Evolutionary conservation across 345 rosid genomes (phyloP).

Genomic region (Syzygium grande): DNA sequence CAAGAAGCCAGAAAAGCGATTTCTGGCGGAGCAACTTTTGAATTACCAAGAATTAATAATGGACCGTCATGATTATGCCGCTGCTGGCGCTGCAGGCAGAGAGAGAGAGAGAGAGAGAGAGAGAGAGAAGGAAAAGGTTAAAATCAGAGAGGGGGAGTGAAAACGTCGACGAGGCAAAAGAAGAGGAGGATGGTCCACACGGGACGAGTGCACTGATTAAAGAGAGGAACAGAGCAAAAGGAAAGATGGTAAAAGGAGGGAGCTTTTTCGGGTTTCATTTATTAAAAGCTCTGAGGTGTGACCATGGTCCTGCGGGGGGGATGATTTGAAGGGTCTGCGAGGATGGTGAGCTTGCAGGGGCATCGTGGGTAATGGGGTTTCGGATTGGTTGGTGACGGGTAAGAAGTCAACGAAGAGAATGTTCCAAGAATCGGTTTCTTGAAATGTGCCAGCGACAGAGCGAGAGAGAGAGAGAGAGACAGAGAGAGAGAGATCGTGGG

Average conservation of each 20-base stretch:
- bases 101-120: neutral
- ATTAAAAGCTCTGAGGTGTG: neutral
- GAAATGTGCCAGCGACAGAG: neutral
- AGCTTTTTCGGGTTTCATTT: neutral
- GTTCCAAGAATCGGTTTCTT: neutral
- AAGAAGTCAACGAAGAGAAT: neutral
- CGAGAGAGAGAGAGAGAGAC: neutral
- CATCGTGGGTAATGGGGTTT: neutral
- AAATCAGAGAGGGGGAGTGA: neutral
- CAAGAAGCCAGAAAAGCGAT: neutral
- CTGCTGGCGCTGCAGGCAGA: neutral
- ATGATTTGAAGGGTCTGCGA: neutral
- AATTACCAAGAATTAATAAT: neutral
- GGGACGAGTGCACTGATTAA: neutral
- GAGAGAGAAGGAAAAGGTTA: neutral
- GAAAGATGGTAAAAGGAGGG: neutral
- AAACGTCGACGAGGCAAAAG: neutral
- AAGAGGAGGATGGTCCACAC: slow-evolving; percentile 3
- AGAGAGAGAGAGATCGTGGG: neutral
- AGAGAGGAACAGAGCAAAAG: neutral
- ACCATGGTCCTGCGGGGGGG: neutral
- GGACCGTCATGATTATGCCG: slow-evolving; percentile 5
- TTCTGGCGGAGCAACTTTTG: neutral
- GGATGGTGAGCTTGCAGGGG: neutral
- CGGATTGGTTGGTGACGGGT: neutral